phyloP scores from a whole-genome alignment of 2,329 filamentous ascomycete species.

The Fusarium cicatricum region DNA sequence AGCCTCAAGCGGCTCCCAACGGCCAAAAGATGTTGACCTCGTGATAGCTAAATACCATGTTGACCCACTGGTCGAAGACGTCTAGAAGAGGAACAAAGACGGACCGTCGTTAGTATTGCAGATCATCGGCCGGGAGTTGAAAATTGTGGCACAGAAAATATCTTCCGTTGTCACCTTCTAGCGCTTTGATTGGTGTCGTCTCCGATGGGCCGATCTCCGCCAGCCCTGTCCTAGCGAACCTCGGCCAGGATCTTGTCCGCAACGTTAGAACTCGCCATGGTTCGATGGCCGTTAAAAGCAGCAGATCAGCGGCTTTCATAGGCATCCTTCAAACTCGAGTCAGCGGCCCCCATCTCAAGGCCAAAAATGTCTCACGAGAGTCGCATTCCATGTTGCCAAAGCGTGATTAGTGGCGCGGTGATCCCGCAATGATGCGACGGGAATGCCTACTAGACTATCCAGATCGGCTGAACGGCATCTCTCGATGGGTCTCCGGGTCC shows the following conservation, averaged over 20 bases:
- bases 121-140: slow-evolving; percentile 17
- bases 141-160: not conserved
- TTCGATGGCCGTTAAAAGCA: slow-evolving; percentile 17
- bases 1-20: not conserved
- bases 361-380: slow-evolving; percentile 10
- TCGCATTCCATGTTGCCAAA: not conserved
- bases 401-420: slow-evolving; percentile 14
- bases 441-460: not conserved
- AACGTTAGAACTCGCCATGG: slow-evolving; percentile 2
- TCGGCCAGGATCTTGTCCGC: not conserved
- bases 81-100: slow-evolving; percentile 28
- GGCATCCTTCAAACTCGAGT: slow-evolving; percentile 1
- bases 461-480: slow-evolving; percentile 31
- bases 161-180: not conserved
- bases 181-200: slow-evolving; percentile 7
- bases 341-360: not conserved
- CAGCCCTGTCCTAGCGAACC: not conserved
- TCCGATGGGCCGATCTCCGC: slow-evolving; percentile 10
- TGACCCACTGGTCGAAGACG: slow-evolving; percentile 17
- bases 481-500: slow-evolving; percentile 20
- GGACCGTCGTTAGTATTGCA: slow-evolving; percentile 10
- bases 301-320: slow-evolving; percentile 2
- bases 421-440: slow-evolving; percentile 10
- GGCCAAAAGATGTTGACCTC: not conserved
- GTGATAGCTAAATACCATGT: slow-evolving; percentile 18